Conservation (phyloP, 805 yeast species). For the Ogataea philodendri region DNA sequence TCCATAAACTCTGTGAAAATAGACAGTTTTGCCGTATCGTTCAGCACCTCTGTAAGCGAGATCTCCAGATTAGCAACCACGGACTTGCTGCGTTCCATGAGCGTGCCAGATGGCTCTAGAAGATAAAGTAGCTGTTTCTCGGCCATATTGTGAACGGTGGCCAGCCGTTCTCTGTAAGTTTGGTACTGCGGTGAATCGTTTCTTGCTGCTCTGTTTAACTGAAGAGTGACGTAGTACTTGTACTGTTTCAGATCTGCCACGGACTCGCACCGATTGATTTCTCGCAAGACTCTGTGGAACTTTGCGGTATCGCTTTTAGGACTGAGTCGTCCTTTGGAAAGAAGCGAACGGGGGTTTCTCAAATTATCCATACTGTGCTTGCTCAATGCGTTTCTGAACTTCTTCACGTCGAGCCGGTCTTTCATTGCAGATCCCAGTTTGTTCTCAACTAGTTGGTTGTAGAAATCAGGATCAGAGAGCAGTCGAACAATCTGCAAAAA, state of each 20-base stretch:
- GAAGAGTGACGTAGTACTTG: conserved; percentile 46
- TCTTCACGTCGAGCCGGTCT: conserved; percentile 72
- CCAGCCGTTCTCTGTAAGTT: conserved; percentile 22
- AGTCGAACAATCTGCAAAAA: conserved; percentile 49
- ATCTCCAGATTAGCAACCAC: conserved; percentile 24
- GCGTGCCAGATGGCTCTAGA: conserved; percentile 10
- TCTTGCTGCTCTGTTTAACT: conserved; percentile 41
- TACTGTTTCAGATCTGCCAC: conserved; percentile 47
- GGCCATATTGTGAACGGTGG: conserved; percentile 19
- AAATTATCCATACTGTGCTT: conserved; percentile 47
- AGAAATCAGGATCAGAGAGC: conserved; percentile 70
- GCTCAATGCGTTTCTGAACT: conserved; percentile 66
- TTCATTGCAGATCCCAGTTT: conserved; percentile 61
- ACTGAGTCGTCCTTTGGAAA: conserved; percentile 36
- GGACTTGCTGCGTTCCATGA: conserved; percentile 8
- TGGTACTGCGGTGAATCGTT: conserved; percentile 27
- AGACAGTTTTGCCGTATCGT: conserved; percentile 46
- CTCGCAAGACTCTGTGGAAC: conserved; percentile 41
- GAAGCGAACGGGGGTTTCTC: conserved; percentile 17
- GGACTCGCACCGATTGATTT: conserved; percentile 34
- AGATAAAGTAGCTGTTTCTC: conserved; percentile 21
- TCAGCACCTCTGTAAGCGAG: conserved; percentile 43
- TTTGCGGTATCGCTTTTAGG: conserved; percentile 40
- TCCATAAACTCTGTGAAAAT: conserved; percentile 58
- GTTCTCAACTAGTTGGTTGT: conserved; percentile 63